Evolutionary conservation across 75 land plant genomes (phyloP).

Genomic region (Chamaecyparis obtusa): DNA sequence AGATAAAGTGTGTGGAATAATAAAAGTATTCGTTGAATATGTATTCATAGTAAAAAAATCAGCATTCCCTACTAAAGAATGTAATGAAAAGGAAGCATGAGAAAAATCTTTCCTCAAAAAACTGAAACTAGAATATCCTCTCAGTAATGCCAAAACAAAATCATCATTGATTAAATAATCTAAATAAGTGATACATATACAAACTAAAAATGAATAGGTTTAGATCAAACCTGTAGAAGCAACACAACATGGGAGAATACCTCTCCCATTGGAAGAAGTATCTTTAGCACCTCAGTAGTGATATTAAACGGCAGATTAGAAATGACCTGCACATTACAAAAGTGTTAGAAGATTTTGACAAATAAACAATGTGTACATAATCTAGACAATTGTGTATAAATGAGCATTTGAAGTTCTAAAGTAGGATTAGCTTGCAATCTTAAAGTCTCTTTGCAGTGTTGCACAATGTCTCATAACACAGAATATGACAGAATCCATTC

Average conservation of each 20-base stretch:
- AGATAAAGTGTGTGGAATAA: neutral
- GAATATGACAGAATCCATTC: neutral
- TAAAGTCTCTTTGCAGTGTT: neutral
- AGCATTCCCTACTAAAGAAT: no score
- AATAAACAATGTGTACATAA: neutral
- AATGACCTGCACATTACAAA: slow-evolving; percentile 62
- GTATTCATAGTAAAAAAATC: no score
- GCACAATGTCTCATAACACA: neutral
- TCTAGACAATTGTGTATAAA: neutral
- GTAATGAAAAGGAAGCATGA: slow-evolving; percentile 1
- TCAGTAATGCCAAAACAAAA: neutral
- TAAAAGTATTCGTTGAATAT: neutral
- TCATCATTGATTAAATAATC: neutral
- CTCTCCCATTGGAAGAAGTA: slow-evolving; percentile 96
- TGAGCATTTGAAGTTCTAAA: neutral
- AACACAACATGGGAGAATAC: slow-evolving; percentile 82
- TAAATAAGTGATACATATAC: neutral
- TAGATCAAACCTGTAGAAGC: slow-evolving; percentile 73
- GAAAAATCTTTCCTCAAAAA: neutral
- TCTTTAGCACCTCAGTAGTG: slow-evolving; percentile 80
- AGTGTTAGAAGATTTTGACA: neutral
- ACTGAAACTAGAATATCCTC: neutral
- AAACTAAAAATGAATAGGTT: neutral
- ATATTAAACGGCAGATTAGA: slow-evolving; percentile 96
- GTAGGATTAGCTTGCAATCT: neutral